Conservation (phyloP, 768 basidiomycete genomes). For the Hygrophorus pudorinus region DNA sequence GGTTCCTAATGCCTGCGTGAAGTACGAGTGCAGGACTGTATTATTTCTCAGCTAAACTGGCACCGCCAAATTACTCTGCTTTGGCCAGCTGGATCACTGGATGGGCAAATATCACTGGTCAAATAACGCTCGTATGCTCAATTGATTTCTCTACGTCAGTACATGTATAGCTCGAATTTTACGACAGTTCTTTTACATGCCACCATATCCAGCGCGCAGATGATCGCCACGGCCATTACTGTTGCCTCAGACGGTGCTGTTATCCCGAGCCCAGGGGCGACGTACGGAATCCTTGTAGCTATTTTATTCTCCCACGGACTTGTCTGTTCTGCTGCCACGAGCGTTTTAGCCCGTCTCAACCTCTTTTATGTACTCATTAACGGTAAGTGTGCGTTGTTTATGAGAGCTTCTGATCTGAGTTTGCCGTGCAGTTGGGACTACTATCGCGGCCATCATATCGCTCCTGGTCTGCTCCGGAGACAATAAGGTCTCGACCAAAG, state of each 20-base stretch:
- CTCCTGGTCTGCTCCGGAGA: constrained; percentile 48
- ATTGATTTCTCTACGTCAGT: constrained; percentile 59
- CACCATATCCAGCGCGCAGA: constrained; percentile 37
- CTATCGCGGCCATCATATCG: constrained; percentile 49
- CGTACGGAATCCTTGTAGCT: constrained; percentile 56
- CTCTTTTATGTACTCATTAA: constrained; percentile 61
- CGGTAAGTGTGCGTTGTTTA: constrained; percentile 25
- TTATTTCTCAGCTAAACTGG: constrained; percentile 70
- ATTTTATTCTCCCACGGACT: constrained; percentile 60
- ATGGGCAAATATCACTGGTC: constrained; percentile 52
- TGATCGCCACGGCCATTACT: constrained; percentile 64
- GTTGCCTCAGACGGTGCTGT: constrained; percentile 46
- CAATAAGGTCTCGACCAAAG: constrained; percentile 50
- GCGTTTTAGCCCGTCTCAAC: constrained; percentile 56
- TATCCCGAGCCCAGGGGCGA: constrained; percentile 46
- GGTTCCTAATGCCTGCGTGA: background rate
- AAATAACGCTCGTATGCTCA: constrained; percentile 53
- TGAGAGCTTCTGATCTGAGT: constrained; percentile 8
- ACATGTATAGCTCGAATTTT: no score
- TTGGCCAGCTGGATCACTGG: constrained; percentile 58
- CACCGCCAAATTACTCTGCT: constrained; percentile 49
- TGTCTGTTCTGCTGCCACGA: constrained; percentile 63
- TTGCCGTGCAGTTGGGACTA: constrained; percentile 43
- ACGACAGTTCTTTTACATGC: background rate
- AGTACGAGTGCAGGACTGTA: constrained; percentile 78